Evolutionary conservation across 179 eudicot genomes (phyloP).

Genomic region (Silene coronaria): DNA sequence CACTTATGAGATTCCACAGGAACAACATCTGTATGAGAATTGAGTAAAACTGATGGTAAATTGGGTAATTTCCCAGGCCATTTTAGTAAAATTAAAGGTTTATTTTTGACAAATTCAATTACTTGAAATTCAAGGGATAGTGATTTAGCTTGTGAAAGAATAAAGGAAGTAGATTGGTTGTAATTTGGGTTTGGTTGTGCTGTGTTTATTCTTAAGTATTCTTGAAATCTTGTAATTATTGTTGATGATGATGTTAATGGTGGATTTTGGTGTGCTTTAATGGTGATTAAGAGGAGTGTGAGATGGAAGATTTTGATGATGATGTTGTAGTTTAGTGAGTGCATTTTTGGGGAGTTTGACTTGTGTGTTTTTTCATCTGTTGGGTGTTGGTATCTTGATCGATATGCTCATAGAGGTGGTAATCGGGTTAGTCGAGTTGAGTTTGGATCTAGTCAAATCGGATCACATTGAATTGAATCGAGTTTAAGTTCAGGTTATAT

Average conservation of each 20-base stretch:
- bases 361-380: background rate
- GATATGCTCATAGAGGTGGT: too few species aligned
- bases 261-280: conserved; percentile 10
- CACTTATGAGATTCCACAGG: conserved; percentile 76
- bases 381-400: too few species aligned
- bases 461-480: too few species aligned
- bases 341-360: background rate
- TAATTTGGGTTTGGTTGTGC: conserved; percentile 84
- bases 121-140: conserved; percentile 46
- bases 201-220: conserved; percentile 64
- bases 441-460: too few species aligned
- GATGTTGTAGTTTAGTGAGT: conserved; percentile 10
- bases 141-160: conserved; percentile 48
- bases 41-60: conserved; percentile 58
- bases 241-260: conserved; percentile 24
- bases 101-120: conserved; percentile 53
- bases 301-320: conserved; percentile 6
- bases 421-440: too few species aligned
- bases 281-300: conserved; percentile 7
- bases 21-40: conserved; percentile 89
- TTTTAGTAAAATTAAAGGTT: conserved; percentile 62
- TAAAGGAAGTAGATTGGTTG: conserved; percentile 54
- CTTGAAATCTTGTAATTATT: conserved; percentile 57
- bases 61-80: conserved; percentile 59
- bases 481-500: too few species aligned